Conservation (phyloP, 345 rosid species). For the Arabis alpina region DNA sequence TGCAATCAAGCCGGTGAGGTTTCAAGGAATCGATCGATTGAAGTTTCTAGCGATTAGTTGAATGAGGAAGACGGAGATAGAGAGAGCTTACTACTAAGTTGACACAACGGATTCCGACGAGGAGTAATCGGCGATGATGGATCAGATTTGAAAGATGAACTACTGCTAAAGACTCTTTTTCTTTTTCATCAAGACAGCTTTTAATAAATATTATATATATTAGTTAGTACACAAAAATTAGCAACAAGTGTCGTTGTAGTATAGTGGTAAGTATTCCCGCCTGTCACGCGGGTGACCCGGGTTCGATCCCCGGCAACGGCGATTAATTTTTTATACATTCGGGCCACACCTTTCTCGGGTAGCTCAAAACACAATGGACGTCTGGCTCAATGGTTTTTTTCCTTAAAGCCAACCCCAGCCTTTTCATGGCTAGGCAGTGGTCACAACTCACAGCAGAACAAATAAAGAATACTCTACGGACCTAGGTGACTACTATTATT, state of each 20-base stretch:
- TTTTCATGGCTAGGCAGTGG: no score
- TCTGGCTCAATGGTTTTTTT: no score
- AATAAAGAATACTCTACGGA: no score
- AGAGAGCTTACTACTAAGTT: slow-evolving; percentile 20
- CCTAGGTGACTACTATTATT: no score
- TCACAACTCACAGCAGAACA: no score
- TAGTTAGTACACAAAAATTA: fast-evolving
- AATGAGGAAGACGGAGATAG: neutral
- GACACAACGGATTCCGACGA: slow-evolving; percentile 2
- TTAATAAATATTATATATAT: neutral
- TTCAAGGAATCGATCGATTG: neutral
- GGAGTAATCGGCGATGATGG: slow-evolving; percentile 11
- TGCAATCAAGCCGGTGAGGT: neutral
- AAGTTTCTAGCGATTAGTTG: neutral
- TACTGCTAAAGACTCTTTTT: slow-evolving; percentile 12
- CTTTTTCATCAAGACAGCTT: slow-evolving; percentile 51
- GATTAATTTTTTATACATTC: neutral
- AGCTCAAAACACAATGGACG: no score
- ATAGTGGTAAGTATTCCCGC: slow-evolving; percentile 95
- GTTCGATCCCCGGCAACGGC: slow-evolving; percentile 98
- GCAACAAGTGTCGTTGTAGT: slow-evolving; percentile 72
- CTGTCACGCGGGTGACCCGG: slow-evolving; percentile 99
- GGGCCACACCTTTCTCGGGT: no score
- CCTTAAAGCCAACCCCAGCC: no score
- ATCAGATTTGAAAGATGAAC: slow-evolving; percentile 30